phyloP scores from a whole-genome alignment of 2,329 filamentous ascomycete genomes.

The Leptographium galeiforme region DNA sequence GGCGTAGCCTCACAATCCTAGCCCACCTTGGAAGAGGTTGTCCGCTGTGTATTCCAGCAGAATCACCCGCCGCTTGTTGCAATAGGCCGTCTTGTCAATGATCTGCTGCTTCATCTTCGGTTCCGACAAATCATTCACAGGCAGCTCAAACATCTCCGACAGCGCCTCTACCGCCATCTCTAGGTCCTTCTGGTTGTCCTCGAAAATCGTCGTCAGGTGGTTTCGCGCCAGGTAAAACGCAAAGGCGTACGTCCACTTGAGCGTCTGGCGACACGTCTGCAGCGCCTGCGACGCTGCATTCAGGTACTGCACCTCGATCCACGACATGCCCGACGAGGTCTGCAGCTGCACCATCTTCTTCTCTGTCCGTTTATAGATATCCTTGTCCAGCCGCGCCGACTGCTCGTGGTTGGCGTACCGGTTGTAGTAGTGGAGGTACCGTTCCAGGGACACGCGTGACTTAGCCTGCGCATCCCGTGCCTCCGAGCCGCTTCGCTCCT shows the following conservation, averaged over 20 bases:
- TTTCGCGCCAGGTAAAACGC: conserved; percentile 94
- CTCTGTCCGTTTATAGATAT: conserved; percentile 90
- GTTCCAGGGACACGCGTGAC: conserved; percentile 77
- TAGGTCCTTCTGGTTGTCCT: conserved; percentile 96
- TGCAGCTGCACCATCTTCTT: conserved; percentile 98
- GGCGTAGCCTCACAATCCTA: no score
- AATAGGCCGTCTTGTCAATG: conserved; percentile 96
- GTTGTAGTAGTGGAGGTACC: conserved; percentile 99
- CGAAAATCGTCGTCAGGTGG: conserved; percentile 93
- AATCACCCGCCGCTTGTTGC: conserved; percentile 82
- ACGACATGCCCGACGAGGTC: conserved; percentile 86
- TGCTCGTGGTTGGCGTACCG: conserved; percentile 98
- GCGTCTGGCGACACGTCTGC: conserved; percentile 91
- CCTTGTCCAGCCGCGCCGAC: conserved; percentile 89
- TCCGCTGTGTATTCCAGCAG: conserved; percentile 85
- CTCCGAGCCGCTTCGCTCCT: conserved; percentile 87
- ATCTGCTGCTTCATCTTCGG: conserved; percentile 95
- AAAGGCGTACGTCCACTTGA: conserved; percentile 99
- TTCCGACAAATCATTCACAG: conserved; percentile 69
- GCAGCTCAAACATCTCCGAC: conserved; percentile 99
- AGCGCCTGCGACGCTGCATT: conserved; percentile 86
- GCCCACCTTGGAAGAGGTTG: conserved; percentile 62
- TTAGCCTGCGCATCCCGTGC: conserved; percentile 86
- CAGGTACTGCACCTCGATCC: conserved; percentile 98
- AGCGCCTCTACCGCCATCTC: conserved; percentile 94